phyloP scores from a whole-genome alignment of 2,329 filamentous ascomycete genomes.

The Trichoderma citrinoviride region DNA sequence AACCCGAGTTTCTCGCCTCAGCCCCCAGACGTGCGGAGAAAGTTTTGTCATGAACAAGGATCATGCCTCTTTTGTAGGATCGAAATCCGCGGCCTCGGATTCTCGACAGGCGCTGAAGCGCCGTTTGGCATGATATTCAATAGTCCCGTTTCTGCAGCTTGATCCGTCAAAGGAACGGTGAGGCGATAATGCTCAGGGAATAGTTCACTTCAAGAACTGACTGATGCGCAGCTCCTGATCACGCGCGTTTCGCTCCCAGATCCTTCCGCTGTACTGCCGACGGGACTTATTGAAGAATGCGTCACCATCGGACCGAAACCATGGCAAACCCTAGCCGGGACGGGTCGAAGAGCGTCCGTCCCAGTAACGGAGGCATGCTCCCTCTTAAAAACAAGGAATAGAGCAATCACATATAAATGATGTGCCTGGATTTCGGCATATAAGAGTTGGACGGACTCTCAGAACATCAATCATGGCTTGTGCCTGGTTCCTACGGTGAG shows the following conservation, averaged over 20 bases:
- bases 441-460: background rate
- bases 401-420: background rate
- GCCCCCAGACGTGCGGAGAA: background rate
- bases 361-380: background rate
- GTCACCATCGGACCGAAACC: conserved; percentile 7
- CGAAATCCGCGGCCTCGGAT: background rate
- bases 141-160: background rate
- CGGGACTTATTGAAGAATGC: background rate
- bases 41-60: background rate
- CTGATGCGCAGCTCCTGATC: background rate
- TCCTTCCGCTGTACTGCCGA: conserved; percentile 12
- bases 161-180: background rate
- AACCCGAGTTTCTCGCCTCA: background rate
- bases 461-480: background rate
- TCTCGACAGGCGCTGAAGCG: background rate
- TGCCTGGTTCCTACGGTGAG: background rate
- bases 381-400: background rate
- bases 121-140: background rate
- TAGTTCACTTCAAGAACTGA: background rate
- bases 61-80: background rate
- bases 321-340: background rate
- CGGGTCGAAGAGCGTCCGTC: background rate
- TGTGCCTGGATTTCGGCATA: background rate
- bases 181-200: background rate
- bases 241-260: background rate